A percentile compares a stretch with the other conserved stretches of the same genome.
Evolutionary conservation across 116 monocot genomes (phyloP).

Genomic region (Posidonia oceanica): DNA sequence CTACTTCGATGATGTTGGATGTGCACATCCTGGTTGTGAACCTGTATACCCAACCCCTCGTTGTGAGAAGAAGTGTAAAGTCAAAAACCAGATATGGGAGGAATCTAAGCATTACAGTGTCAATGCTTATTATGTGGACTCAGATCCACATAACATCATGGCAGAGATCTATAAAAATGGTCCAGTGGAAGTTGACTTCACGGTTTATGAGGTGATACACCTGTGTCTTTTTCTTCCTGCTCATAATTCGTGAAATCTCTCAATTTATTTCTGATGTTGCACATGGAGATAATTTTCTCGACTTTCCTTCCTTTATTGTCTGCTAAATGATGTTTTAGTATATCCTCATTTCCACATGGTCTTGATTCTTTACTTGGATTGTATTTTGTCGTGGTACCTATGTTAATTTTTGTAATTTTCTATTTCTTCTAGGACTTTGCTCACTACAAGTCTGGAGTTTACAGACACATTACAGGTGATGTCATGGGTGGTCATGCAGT

Average conservation of each 20-base stretch:
- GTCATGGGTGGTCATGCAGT: slow-evolving; percentile 85
- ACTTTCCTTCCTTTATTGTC: too few species aligned
- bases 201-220: slow-evolving; percentile 75
- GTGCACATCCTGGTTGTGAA: slow-evolving; percentile 86
- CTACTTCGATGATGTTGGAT: slow-evolving; percentile 84
- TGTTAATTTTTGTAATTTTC: neutral
- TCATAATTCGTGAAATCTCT: neutral
- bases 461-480: slow-evolving; percentile 76
- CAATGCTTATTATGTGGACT: slow-evolving; percentile 57
- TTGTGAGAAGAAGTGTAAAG: slow-evolving; percentile 65
- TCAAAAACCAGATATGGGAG: slow-evolving; percentile 57
- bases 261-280: too few species aligned
- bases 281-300: too few species aligned
- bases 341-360: too few species aligned
- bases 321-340: too few species aligned
- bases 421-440: slow-evolving; percentile 72
- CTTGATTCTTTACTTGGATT: too few species aligned
- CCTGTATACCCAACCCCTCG: slow-evolving; percentile 70
- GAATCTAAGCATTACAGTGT: slow-evolving; percentile 72
- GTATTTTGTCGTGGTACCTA: too few species aligned
- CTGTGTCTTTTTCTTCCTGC: neutral
- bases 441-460: slow-evolving; percentile 90
- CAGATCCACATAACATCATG: slow-evolving; percentile 75
- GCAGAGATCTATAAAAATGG: slow-evolving; percentile 80
- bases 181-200: slow-evolving; percentile 88